phyloP scores from a whole-genome alignment of 768 basidiomycete species.

The Polyporus arcularius region DNA sequence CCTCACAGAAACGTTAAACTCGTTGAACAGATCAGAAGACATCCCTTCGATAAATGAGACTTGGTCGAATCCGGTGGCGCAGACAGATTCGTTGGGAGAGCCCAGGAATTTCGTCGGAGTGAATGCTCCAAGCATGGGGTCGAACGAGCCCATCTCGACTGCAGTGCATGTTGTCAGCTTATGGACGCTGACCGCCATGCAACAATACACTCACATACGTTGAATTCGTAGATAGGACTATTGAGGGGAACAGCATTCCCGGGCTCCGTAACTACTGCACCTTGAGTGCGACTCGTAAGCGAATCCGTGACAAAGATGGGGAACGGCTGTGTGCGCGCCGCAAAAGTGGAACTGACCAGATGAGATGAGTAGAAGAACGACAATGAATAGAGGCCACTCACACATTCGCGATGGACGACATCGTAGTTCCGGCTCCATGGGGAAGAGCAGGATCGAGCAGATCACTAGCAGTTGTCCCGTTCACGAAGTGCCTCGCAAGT shows the following conservation, averaged over 20 bases:
- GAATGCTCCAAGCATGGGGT: conserved; percentile 72
- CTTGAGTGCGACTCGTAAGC: conserved; percentile 44
- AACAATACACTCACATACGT: conserved; percentile 14
- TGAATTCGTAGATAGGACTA: conserved; percentile 36
- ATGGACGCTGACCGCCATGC: too few species aligned
- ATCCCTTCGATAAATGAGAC: conserved; percentile 74
- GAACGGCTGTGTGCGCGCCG: conserved; percentile 55
- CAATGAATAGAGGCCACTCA: conserved; percentile 11
- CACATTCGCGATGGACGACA: conserved; percentile 53
- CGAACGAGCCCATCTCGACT: conserved; percentile 74
- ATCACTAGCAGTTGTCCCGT: conserved; percentile 57
- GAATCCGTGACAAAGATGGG: conserved; percentile 68
- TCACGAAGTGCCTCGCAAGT: conserved; percentile 74
- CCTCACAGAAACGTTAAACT: conserved; percentile 32
- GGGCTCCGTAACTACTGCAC: conserved; percentile 39
- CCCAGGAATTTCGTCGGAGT: conserved; percentile 64
- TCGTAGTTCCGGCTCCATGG: conserved; percentile 75
- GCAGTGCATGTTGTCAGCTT: conserved; percentile 16
- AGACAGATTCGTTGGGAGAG: conserved; percentile 59
- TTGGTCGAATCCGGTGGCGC: conserved; percentile 77
- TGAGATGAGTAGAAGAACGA: not conserved
- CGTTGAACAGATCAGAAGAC: conserved; percentile 71
- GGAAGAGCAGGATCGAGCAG: conserved; percentile 59
- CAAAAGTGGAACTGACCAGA: conserved; percentile 47
- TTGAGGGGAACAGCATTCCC: conserved; percentile 54